Percentiles rank a stretch among this genome's conserved stretches.
Conservation (phyloP, 495 filamentous ascomycete genomes). For the Aspergillus cristatus region DNA sequence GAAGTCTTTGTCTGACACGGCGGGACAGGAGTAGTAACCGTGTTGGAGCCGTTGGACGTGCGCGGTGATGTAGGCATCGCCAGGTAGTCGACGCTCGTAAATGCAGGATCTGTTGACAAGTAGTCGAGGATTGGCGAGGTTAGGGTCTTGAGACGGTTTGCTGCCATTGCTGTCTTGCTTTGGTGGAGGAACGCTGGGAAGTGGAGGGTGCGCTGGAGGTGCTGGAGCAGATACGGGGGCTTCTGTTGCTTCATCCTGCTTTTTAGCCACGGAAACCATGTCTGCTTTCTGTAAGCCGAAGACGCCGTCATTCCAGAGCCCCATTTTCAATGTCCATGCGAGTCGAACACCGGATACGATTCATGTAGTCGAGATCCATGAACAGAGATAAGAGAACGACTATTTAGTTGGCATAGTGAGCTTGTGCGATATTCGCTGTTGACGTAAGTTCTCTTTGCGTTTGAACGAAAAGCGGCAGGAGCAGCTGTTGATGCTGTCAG, state of each 20-base stretch:
- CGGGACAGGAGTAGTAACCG: slow-evolving; percentile 35
- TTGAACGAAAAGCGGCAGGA: no score
- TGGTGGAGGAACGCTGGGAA: neutral
- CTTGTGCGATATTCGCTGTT: no score
- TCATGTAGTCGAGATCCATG: no score
- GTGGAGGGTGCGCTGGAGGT: slow-evolving; percentile 2
- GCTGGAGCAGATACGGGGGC: neutral
- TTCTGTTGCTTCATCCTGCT: no score
- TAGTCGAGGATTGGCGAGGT: slow-evolving; percentile 33
- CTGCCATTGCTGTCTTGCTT: neutral
- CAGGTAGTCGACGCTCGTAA: slow-evolving; percentile 42
- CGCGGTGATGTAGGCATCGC: slow-evolving; percentile 42
- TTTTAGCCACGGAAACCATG: no score
- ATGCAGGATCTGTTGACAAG: slow-evolving; percentile 38
- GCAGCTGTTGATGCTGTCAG: no score
- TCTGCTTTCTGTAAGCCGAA: neutral
- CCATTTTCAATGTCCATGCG: no score
- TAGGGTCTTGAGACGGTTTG: slow-evolving; percentile 20
- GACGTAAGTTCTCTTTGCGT: no score
- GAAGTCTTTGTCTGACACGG: slow-evolving; percentile 31
- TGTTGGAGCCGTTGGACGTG: slow-evolving; percentile 44
- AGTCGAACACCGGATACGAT: no score
- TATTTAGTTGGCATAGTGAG: no score
- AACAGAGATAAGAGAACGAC: no score
- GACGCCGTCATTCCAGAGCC: no score